phyloP scores from a whole-genome alignment of 2,329 filamentous ascomycete genomes.

The Aspergillus brasiliensis region DNA sequence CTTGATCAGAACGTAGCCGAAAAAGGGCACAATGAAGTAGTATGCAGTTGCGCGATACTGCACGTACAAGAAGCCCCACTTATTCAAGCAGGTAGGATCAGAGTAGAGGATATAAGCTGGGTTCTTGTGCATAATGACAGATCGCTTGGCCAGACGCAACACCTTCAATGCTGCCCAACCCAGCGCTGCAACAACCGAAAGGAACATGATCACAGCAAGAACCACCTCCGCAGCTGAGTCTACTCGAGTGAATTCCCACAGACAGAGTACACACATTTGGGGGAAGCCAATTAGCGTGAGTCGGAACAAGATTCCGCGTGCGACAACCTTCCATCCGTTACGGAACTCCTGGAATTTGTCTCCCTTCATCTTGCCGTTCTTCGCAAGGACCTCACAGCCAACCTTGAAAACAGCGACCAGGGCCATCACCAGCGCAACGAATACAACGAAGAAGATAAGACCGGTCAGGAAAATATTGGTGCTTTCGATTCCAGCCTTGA shows the following conservation, averaged over 20 bases:
- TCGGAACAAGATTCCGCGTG: slow-evolving; percentile 92
- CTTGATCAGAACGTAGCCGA: slow-evolving; percentile 82
- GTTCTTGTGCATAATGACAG: slow-evolving; percentile 89
- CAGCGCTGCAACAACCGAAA: slow-evolving; percentile 76
- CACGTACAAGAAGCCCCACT: slow-evolving; percentile 97
- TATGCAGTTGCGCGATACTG: slow-evolving; percentile 95
- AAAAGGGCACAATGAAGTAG: slow-evolving; percentile 84
- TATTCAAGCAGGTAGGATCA: slow-evolving; percentile 89
- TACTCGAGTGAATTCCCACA: slow-evolving; percentile 87
- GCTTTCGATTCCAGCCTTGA: slow-evolving; percentile 78
- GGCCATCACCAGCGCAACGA: slow-evolving; percentile 73
- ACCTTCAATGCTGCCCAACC: slow-evolving; percentile 89
- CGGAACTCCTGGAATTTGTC: slow-evolving; percentile 93
- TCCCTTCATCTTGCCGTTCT: slow-evolving; percentile 73
- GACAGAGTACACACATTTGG: slow-evolving; percentile 83
- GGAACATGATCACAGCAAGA: slow-evolving; percentile 83
- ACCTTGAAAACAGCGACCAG: slow-evolving; percentile 79
- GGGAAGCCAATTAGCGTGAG: slow-evolving; percentile 88
- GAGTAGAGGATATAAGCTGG: slow-evolving; percentile 97
- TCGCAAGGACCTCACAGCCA: slow-evolving; percentile 73
- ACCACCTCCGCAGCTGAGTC: slow-evolving; percentile 87
- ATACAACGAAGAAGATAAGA: slow-evolving; percentile 82
- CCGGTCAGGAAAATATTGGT: slow-evolving; percentile 95
- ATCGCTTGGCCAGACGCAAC: slow-evolving; percentile 82
- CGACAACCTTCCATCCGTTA: slow-evolving; percentile 87